A percentile compares a stretch with the other conserved stretches of the same genome.
Conservation (phyloP, 768 basidiomycete genomes). For the Suillus decipiens region DNA sequence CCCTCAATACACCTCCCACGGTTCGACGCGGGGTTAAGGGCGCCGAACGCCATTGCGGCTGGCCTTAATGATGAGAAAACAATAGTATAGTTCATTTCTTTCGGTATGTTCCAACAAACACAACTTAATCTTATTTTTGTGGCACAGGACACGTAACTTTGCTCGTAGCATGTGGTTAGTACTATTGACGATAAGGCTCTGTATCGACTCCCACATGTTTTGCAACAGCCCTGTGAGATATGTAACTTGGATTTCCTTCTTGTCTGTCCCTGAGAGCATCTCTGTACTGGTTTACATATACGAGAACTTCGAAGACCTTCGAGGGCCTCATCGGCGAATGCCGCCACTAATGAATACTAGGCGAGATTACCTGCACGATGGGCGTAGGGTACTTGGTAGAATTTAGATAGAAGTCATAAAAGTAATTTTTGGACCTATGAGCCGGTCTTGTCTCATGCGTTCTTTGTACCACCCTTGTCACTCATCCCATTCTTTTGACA, state of each 20-base stretch:
- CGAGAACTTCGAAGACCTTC: no score
- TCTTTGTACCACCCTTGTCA: conserved; percentile 4
- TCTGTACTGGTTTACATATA: no score
- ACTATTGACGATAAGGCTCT: not conserved
- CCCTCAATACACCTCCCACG: not conserved
- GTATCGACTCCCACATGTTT: not conserved
- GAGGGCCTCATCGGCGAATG: not conserved
- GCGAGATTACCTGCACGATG: not conserved
- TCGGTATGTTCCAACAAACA: not conserved
- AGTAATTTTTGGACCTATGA: not conserved
- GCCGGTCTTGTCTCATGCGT: not conserved
- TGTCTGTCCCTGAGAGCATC: not conserved
- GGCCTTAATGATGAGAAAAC: conserved; percentile 1
- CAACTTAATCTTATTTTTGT: conserved; percentile 8
- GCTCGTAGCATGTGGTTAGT: not conserved
- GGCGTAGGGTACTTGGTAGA: not conserved
- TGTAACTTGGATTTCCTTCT: not conserved
- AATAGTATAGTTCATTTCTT: not conserved
- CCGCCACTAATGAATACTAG: no score
- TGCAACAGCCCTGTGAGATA: not conserved
- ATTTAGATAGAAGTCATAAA: no score
- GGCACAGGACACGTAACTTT: not conserved
- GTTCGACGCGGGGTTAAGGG: conserved; percentile 6
- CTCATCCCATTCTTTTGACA: not conserved
- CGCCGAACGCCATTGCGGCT: not conserved